A percentile compares a stretch with the other conserved stretches of the same genome.
phyloP scores from a whole-genome alignment of 2,329 filamentous ascomycete species.

The Colletotrichum lentis region DNA sequence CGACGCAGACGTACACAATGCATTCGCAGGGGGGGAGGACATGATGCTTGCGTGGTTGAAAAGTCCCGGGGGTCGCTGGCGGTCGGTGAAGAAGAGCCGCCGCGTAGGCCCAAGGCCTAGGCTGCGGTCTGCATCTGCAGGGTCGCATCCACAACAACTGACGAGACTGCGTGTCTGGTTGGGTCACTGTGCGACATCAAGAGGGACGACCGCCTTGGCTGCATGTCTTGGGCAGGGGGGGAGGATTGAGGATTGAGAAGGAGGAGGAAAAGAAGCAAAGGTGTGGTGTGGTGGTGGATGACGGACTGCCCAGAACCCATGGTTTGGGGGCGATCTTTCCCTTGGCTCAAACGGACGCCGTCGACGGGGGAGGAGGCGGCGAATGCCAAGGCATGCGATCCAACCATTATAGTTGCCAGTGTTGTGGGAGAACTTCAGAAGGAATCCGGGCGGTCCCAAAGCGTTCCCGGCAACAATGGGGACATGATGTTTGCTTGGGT shows the following conservation, averaged over 20 bases:
- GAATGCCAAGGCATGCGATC: constrained; percentile 7
- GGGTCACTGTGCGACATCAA: neutral
- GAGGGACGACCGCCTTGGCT: too few relatives aligned
- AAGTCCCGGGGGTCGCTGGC: constrained; percentile 2
- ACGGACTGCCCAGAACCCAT: neutral
- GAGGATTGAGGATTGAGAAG: neutral
- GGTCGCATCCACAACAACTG: neutral
- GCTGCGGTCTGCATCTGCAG: neutral
- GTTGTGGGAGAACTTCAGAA: constrained; percentile 2
- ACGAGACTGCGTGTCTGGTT: neutral
- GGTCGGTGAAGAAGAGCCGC: neutral
- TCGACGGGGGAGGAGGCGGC: neutral
- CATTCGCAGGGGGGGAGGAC: constrained; percentile 1
- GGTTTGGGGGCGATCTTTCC: constrained; percentile 7
- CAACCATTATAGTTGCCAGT: constrained; percentile 4
- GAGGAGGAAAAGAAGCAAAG: neutral
- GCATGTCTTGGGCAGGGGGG: neutral
- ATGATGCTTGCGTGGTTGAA: constrained; percentile 1
- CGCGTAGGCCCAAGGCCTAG: neutral
- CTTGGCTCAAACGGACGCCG: constrained; percentile 29
- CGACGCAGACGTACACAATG: neutral
- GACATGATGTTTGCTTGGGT: constrained; percentile 20
- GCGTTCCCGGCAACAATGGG: neutral
- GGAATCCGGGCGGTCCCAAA: constrained; percentile 5
- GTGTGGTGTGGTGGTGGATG: too few relatives aligned